Evolutionary conservation across 1,284 basidiomycete species (phyloP).

Genomic region (Malassezia furfur): DNA sequence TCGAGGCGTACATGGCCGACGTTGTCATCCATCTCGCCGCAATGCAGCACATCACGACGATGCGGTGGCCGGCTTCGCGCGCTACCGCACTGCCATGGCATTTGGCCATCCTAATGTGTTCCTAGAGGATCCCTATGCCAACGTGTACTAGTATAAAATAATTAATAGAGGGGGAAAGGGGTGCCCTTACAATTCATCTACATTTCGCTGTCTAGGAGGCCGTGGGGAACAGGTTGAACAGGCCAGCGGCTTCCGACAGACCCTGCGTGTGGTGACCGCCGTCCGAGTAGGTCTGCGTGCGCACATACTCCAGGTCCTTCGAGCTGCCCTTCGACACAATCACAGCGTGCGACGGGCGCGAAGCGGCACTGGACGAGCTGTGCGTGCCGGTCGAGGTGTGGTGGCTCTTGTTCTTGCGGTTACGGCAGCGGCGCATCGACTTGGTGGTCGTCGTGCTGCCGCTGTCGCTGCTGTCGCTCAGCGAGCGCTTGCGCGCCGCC

Average conservation of each 20-base stretch:
- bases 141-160: too few relatives aligned
- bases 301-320: neutral
- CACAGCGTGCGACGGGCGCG: neutral
- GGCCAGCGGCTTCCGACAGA: neutral
- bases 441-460: neutral
- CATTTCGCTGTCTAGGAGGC: neutral
- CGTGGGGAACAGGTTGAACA: neutral
- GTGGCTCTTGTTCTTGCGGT: neutral
- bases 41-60: constrained; percentile 2
- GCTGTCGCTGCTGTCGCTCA: neutral
- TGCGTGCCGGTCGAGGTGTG: neutral
- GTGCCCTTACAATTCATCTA: neutral
- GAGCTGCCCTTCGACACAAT: constrained; percentile 15
- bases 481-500: neutral
- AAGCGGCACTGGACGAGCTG: neutral
- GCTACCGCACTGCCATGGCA: constrained; percentile 11
- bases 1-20: neutral
- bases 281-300: neutral
- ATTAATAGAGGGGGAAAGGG: too few relatives aligned
- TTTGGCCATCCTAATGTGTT: neutral
- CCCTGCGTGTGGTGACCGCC: neutral
- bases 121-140: too few relatives aligned
- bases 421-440: constrained; percentile 12
- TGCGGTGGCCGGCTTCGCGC: neutral
- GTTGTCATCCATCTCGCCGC: constrained; percentile 4